Evolutionary conservation across 164 flowering plant genomes (phyloP).

Genomic region (Sedum album): DNA sequence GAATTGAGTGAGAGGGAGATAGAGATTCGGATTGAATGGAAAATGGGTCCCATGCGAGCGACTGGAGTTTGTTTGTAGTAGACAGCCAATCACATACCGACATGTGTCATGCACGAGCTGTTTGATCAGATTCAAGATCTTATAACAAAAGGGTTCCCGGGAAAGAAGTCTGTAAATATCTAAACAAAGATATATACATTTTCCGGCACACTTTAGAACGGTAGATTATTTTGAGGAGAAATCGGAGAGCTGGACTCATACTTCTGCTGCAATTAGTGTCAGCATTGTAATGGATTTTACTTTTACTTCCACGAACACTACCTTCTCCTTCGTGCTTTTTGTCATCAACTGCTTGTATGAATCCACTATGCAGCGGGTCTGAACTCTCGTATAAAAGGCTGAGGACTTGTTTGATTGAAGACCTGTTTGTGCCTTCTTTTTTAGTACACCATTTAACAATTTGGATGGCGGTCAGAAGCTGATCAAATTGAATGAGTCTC

Average conservation of each 20-base stretch:
- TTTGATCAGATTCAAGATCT: too few relatives aligned
- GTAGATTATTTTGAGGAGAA: slow-evolving; percentile 43
- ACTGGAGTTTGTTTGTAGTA: too few relatives aligned
- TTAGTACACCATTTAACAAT: slow-evolving; percentile 90
- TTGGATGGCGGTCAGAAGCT: slow-evolving; percentile 56
- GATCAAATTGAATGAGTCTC: slow-evolving; percentile 60
- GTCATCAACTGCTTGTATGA: slow-evolving; percentile 52
- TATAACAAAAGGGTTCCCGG: too few relatives aligned
- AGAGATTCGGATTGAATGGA: too few relatives aligned
- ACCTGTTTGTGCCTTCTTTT: slow-evolving; percentile 69
- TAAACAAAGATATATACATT: too few relatives aligned
- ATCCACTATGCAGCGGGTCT: slow-evolving; percentile 67
- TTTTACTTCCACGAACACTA: slow-evolving; percentile 38
- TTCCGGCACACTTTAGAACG: slow-evolving; percentile 24
- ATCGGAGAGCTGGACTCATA: slow-evolving; percentile 81
- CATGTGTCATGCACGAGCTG: too few relatives aligned
- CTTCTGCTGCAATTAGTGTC: slow-evolving; percentile 86
- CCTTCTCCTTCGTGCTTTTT: slow-evolving; percentile 49
- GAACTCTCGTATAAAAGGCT: slow-evolving; percentile 73
- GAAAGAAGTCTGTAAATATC: too few relatives aligned
- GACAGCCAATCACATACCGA: too few relatives aligned
- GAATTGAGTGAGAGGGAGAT: too few relatives aligned
- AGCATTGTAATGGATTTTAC: slow-evolving; percentile 54
- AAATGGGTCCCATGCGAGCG: too few relatives aligned
- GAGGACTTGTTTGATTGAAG: slow-evolving; percentile 90